Base-by-base conservation (phyloP, 345 rosid genomes). In the Ailanthus altissimus region DNA sequence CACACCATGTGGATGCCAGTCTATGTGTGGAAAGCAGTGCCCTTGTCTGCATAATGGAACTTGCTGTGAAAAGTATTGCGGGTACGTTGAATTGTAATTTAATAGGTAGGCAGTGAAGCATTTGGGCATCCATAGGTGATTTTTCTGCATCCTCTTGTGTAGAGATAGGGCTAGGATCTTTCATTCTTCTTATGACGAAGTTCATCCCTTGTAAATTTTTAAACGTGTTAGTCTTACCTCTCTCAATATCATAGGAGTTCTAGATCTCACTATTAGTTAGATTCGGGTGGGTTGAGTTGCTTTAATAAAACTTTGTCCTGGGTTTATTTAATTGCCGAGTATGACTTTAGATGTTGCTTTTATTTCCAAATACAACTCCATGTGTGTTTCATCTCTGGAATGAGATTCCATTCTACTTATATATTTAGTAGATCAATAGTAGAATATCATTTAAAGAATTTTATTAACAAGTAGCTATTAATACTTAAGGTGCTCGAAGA, bases 1-100 rank as follows among this genome's bases (percentile, higher is more conserved):
- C 79, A 84, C 92, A 80, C 99, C 98, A 42, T 96, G 99, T 83
- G 94, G 92, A 77, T 96, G 99, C 86, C 88, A 85, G 63, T 78
- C 91, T 28, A 83, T 83, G 80, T 96, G 99, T 79, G 97, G 98
- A 81, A 90, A 89, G 81, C 87, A 90, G 51, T 96, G 99, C 80
- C 68, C 89, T 64, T 96, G 99, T 85, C 84, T 82, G 67, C 57
- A 84, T 64, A 88, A 81, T 73, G 93, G 89, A 78, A 92, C 97
- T 72, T 93, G 97, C 84, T 96, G 99, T 74, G 99, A 95, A 77
- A 95, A 95, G 79, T 95, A 90, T 72, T 95, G 99, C 62, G 98
- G 99, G 99, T 95, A 92, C 65, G 93, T 82, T 76, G 74, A 70
- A 70, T 21, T 54, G 14, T 76, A 64, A 57, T 57, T 67, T 38